phyloP scores from a whole-genome alignment of 441 rosid genomes.

The Gossypium davidsonii region DNA sequence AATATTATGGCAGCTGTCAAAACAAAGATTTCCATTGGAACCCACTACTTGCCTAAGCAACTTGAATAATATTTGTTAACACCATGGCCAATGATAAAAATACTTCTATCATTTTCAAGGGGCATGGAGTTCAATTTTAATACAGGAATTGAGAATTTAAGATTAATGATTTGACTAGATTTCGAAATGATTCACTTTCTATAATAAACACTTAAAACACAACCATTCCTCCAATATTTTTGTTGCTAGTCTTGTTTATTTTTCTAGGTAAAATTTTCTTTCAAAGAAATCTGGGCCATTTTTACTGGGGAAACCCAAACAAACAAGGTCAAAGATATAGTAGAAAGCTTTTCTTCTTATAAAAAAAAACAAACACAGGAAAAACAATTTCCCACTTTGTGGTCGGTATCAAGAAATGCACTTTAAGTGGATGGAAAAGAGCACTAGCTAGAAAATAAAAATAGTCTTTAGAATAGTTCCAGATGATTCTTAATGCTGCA shows the following conservation, averaged over 20 bases:
- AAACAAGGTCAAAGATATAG: not conserved
- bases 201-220: too few species aligned
- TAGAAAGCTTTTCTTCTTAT: not conserved
- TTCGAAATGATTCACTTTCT: too few species aligned
- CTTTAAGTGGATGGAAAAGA: constrained; percentile 3
- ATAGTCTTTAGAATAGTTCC: not conserved
- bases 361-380: not conserved
- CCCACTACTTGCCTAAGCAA: not conserved
- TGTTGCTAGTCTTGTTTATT: not conserved
- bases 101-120: not conserved
- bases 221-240: not conserved
- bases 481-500: not conserved
- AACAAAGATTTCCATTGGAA: constrained; percentile 1
- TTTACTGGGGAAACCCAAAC: not conserved
- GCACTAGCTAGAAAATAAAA: not conserved
- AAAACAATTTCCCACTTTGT: not conserved
- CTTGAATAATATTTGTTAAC: not conserved
- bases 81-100: not conserved
- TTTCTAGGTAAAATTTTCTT: not conserved
- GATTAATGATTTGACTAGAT: not conserved
- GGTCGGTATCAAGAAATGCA: not conserved
- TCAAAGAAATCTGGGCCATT: not conserved
- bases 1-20: constrained; percentile 8
- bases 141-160: not conserved
- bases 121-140: not conserved